A percentile compares a stretch with the other conserved stretches of the same genome.
Evolutionary conservation across 2,329 filamentous ascomycete genomes (phyloP).

Genomic region (Talaromyces sp.): DNA sequence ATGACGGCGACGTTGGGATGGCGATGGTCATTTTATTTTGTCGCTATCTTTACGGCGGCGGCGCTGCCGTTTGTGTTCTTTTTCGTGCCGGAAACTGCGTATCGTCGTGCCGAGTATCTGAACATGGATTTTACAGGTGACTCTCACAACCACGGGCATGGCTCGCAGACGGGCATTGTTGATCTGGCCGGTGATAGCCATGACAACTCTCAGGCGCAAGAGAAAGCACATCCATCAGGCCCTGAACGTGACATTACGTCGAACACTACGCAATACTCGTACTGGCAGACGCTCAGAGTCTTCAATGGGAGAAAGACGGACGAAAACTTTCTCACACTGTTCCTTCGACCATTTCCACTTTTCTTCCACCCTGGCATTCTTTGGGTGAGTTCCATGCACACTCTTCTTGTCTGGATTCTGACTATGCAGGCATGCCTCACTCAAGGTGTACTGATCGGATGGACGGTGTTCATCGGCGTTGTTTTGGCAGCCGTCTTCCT

Average conservation of each 20-base stretch:
- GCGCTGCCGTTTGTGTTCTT: slow-evolving; percentile 70
- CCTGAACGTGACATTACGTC: not conserved
- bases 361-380: slow-evolving; percentile 81
- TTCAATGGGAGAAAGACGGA: slow-evolving; percentile 82
- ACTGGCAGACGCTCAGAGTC: slow-evolving; percentile 57
- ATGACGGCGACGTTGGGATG: slow-evolving; percentile 74
- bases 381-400: slow-evolving; percentile 50
- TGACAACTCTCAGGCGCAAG: not conserved
- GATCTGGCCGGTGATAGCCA: slow-evolving; percentile 9
- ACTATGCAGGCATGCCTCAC: slow-evolving; percentile 58
- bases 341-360: slow-evolving; percentile 72
- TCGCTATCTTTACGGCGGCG: slow-evolving; percentile 74
- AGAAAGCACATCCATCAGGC: not conserved
- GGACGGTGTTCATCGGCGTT: slow-evolving; percentile 89
- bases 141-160: slow-evolving; percentile 19
- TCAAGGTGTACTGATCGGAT: slow-evolving; percentile 87
- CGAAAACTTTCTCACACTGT: slow-evolving; percentile 64
- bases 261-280: slow-evolving; percentile 37
- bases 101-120: slow-evolving; percentile 60
- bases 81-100: slow-evolving; percentile 82
- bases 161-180: not conserved
- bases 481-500: slow-evolving; percentile 79
- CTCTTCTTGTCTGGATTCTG: not conserved
- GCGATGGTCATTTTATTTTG: slow-evolving; percentile 83
- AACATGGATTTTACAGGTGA: slow-evolving; percentile 63